A percentile compares a stretch with the other conserved stretches of the same genome.
Evolutionary conservation across 179 eudicot genomes (phyloP).

Genomic region (Silene vulgaris): DNA sequence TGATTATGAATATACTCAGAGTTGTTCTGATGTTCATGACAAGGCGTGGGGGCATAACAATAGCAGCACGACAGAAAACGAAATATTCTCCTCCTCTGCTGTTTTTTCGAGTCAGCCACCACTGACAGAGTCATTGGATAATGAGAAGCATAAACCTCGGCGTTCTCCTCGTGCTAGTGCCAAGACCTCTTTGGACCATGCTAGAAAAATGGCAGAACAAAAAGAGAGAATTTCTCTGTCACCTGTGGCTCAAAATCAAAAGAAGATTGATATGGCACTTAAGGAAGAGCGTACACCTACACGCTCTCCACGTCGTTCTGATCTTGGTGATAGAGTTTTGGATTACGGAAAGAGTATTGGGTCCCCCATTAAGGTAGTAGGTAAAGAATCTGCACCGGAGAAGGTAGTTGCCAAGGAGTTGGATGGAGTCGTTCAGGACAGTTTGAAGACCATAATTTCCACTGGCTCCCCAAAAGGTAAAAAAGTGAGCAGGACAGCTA

Average conservation of each 20-base stretch:
- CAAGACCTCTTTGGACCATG: slow-evolving; percentile 25
- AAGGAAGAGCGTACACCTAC: slow-evolving; percentile 25
- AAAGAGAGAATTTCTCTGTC: slow-evolving; percentile 24
- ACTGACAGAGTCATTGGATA: slow-evolving; percentile 26
- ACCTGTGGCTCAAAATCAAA: slow-evolving; percentile 19
- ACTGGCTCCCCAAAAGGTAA: slow-evolving; percentile 39
- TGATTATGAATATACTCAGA: slow-evolving; percentile 12
- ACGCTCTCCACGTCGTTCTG: slow-evolving; percentile 25
- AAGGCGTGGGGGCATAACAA: slow-evolving; percentile 26
- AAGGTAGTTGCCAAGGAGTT: slow-evolving; percentile 31
- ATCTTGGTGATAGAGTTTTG: slow-evolving; percentile 20
- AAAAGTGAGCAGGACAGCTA: slow-evolving; percentile 45
- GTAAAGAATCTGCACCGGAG: slow-evolving; percentile 35
- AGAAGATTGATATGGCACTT: slow-evolving; percentile 15
- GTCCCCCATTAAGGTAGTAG: slow-evolving; percentile 27
- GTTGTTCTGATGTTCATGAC: slow-evolving; percentile 20
- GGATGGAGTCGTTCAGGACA: slow-evolving; percentile 36
- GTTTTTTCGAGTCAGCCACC: slow-evolving; percentile 26
- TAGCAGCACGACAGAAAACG: slow-evolving; percentile 17
- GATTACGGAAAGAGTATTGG: slow-evolving; percentile 22
- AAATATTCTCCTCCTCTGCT: slow-evolving; percentile 26
- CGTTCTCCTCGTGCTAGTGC: slow-evolving; percentile 25
- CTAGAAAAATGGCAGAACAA: slow-evolving; percentile 23
- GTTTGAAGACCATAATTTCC: slow-evolving; percentile 36
- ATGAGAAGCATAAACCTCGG: slow-evolving; percentile 28